phyloP scores from a whole-genome alignment of 176 grass and related monocot species.

The Paspalum vaginatum region DNA sequence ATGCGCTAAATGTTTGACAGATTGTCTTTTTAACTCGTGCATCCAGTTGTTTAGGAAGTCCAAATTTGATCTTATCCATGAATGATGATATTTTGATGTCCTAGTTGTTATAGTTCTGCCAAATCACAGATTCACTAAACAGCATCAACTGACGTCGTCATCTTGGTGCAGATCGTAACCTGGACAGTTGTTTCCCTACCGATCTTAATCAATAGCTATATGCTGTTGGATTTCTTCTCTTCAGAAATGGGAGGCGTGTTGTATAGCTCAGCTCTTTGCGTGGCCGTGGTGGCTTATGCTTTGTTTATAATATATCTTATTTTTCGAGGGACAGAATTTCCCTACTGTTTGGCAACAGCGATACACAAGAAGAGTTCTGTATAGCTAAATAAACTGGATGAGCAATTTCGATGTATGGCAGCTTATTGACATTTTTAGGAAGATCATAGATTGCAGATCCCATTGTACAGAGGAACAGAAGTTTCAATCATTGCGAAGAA shows the following conservation, averaged over 20 bases:
- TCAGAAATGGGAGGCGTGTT: slow-evolving; percentile 52
- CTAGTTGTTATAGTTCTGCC: not conserved
- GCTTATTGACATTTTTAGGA: not conserved
- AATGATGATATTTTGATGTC: not conserved
- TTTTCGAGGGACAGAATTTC: slow-evolving; percentile 34
- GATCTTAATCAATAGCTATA: slow-evolving; percentile 77
- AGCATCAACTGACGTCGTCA: not conserved
- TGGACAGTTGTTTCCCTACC: slow-evolving; percentile 70
- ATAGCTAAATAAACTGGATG: not conserved
- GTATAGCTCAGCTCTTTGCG: slow-evolving; percentile 46
- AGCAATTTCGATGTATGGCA: not conserved
- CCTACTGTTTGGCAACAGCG: not conserved
- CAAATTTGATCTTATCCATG: not conserved
- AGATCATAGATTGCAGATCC: not conserved
- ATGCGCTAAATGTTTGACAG: not conserved
- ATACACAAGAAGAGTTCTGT: not conserved
- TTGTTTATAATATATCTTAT: slow-evolving; percentile 44
- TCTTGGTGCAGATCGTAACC: slow-evolving; percentile 58
- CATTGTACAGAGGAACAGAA: not conserved
- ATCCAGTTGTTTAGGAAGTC: not conserved
- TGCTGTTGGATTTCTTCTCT: slow-evolving; percentile 85
- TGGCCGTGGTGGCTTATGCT: slow-evolving; percentile 40
- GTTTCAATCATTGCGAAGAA: not conserved
- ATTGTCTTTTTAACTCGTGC: not conserved
- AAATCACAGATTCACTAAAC: not conserved